These are phyloP conservation scores for Sarocladium oryzae DNA, from an alignment of 2,329 filamentous ascomycete species.

Conservation along the genomic window DNA sequence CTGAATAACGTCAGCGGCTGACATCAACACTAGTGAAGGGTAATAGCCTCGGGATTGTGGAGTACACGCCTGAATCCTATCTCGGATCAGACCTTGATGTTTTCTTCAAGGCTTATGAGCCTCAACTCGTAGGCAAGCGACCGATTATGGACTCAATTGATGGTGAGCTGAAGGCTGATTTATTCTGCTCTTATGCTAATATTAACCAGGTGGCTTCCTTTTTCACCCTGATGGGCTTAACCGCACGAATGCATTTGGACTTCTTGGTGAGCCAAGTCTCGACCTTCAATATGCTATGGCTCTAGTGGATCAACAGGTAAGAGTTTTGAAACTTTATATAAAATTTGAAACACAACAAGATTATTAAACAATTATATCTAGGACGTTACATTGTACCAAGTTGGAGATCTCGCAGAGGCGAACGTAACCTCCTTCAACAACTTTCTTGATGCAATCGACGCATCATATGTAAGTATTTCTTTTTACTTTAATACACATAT, in stretches of 20 bases:
- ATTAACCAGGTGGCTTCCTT: not conserved
- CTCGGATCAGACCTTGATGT: slow-evolving; percentile 1
- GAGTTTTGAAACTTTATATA: not conserved
- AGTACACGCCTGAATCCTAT: slow-evolving; percentile 2
- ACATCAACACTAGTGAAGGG: not conserved
- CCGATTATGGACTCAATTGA: not conserved
- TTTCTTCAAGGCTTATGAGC: not conserved
- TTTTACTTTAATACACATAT: not conserved
- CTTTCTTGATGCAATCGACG: slow-evolving; percentile 2
- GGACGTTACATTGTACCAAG: not conserved
- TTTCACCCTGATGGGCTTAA: not conserved
- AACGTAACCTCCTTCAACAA: slow-evolving; percentile 1
- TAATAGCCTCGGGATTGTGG: not conserved
- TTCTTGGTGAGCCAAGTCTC: slow-evolving; percentile 2
- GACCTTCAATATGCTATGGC: slow-evolving; percentile 4
- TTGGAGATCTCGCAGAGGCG: slow-evolving; percentile 4
- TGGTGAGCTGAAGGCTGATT: not conserved
- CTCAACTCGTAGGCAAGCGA: not conserved
- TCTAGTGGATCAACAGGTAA: not conserved
- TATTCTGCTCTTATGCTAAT: not conserved
- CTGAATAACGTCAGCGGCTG: not conserved
- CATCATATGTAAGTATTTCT: slow-evolving; percentile 1
- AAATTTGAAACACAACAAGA: not conserved
- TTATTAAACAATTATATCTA: not conserved
- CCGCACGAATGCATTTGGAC: not conserved